phyloP scores from a whole-genome alignment of 139 green algal genomes.

The Picochlorum sp. region DNA sequence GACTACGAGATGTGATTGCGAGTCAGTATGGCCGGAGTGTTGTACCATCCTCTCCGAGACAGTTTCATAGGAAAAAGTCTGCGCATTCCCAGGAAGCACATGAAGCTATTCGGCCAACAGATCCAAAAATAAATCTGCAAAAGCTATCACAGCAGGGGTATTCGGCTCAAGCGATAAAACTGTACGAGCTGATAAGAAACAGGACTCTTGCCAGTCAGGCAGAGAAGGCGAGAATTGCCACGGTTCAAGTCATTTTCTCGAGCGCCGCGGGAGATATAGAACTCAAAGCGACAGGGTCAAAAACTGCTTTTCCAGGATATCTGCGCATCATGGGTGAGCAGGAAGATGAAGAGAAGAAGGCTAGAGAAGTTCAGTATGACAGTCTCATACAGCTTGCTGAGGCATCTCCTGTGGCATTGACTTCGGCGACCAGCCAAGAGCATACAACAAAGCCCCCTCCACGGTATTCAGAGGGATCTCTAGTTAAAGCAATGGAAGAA shows the following conservation, averaged over 20 bases:
- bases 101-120: constrained; percentile 83
- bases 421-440: not conserved
- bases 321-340: constrained; percentile 12
- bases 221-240: constrained; percentile 28
- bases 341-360: not conserved
- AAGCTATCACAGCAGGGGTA: constrained; percentile 19
- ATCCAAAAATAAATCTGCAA: constrained; percentile 10
- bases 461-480: constrained; percentile 51
- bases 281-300: constrained; percentile 37
- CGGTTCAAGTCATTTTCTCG: constrained; percentile 39
- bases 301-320: constrained; percentile 47
- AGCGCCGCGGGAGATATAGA: constrained; percentile 22
- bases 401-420: constrained; percentile 10
- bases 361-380: constrained; percentile 6
- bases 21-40: constrained; percentile 15
- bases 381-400: constrained; percentile 8
- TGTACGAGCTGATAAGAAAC: constrained; percentile 83
- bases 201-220: constrained; percentile 77
- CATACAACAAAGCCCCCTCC: constrained; percentile 71
- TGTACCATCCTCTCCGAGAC: constrained; percentile 1
- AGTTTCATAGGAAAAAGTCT: constrained; percentile 37
- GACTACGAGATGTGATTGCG: constrained; percentile 32
- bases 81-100: constrained; percentile 78
- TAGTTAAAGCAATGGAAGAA: constrained; percentile 81
- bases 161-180: constrained; percentile 16